A percentile compares a stretch with the other conserved stretches of the same genome.
Conservation (phyloP, 768 basidiomycete species). For the Kwoniella sp. region DNA sequence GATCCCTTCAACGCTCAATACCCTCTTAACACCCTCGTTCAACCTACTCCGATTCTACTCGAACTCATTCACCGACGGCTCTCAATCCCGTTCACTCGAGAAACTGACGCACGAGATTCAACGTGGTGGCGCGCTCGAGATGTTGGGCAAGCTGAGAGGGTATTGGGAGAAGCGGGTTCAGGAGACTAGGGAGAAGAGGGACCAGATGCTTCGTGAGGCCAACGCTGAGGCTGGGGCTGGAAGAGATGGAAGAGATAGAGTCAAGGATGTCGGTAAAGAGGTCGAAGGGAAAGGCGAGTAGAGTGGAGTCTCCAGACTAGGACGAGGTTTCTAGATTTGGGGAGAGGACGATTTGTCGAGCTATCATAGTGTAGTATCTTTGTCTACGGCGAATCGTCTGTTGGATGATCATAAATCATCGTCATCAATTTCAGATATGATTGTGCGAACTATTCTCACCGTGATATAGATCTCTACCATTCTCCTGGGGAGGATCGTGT, state of each 20-base stretch:
- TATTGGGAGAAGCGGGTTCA: conserved; percentile 25
- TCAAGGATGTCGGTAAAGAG: neutral
- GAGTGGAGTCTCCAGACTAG: neutral
- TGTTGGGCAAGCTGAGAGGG: conserved; percentile 31
- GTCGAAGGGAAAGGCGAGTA: conserved; percentile 2
- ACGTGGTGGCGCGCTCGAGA: conserved; percentile 26
- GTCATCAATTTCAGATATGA: too few relatives aligned
- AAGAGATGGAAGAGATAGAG: neutral
- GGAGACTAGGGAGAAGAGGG: conserved; percentile 23
- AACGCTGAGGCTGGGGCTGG: neutral
- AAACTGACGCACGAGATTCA: conserved; percentile 23
- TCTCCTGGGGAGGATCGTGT: too few relatives aligned
- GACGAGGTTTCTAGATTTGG: too few relatives aligned
- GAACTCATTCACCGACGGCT: conserved; percentile 38
- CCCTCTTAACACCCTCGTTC: conserved; percentile 28
- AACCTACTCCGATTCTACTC: conserved; percentile 31
- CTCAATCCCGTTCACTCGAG: conserved; percentile 25
- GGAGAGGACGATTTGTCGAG: too few relatives aligned
- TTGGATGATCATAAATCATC: too few relatives aligned
- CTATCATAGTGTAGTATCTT: too few relatives aligned
- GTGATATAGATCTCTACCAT: too few relatives aligned
- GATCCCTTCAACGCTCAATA: conserved; percentile 28
- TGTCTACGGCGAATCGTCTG: too few relatives aligned
- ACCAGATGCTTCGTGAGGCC: conserved; percentile 14
- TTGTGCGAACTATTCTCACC: too few relatives aligned